A percentile compares a stretch with the other conserved stretches of the same genome.
Conservation (phyloP, 176 grass and related monocot genomes). For the Poa annua region DNA sequence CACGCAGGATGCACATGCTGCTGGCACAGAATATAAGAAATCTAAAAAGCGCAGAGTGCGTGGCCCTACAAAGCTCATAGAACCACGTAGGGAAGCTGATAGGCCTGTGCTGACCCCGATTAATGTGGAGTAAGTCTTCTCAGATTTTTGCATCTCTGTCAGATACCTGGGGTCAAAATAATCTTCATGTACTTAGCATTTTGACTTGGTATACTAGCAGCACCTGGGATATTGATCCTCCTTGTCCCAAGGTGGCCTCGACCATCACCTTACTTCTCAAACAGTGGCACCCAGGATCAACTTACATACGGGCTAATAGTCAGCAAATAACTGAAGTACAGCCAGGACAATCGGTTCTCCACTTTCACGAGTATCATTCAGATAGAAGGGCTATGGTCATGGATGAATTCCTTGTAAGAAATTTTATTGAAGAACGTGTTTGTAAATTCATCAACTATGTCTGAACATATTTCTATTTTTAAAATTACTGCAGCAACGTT, state of each 20-base stretch:
- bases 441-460: conserved; percentile 26
- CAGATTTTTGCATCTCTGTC: conserved; percentile 16
- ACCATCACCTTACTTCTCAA: conserved; percentile 54
- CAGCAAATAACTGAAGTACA: conserved; percentile 26
- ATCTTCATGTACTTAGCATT: conserved; percentile 21
- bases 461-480: conserved; percentile 24
- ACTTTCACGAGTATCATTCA: conserved; percentile 45
- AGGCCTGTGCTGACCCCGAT: conserved; percentile 49
- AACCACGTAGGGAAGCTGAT: conserved; percentile 36
- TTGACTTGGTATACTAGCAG: conserved; percentile 36
- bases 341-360: conserved; percentile 43
- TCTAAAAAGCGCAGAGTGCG: conserved; percentile 29
- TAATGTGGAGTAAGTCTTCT: conserved; percentile 47
- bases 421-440: conserved; percentile 27
- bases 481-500: conserved; percentile 33
- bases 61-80: conserved; percentile 46
- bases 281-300: conserved; percentile 51
- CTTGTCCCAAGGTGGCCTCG: conserved; percentile 44
- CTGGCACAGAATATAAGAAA: conserved; percentile 24
- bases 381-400: conserved; percentile 42
- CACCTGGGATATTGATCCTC: conserved; percentile 49
- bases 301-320: neutral
- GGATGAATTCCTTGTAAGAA: conserved; percentile 53
- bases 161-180: conserved; percentile 8
- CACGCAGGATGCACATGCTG: conserved; percentile 12